Percentiles rank a stretch among this genome's conserved stretches.
Evolutionary conservation across 2,329 filamentous ascomycete species (phyloP).

Genomic region (Arthroderma sp.): DNA sequence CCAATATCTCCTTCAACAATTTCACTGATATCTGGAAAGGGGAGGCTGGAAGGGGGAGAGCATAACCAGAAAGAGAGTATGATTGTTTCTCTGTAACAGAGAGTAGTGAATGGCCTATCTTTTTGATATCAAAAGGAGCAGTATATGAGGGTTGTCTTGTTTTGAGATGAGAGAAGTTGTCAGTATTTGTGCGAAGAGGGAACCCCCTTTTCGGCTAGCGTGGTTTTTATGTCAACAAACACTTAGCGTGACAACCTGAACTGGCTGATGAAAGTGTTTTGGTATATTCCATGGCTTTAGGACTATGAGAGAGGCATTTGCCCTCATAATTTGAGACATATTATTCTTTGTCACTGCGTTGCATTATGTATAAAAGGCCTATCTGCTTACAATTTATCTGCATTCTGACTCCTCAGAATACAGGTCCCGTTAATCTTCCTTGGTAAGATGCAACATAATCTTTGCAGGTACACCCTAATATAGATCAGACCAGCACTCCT

Average conservation of each 20-base stretch:
- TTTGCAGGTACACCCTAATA: not conserved
- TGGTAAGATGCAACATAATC: not conserved
- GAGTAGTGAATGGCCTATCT: not conserved
- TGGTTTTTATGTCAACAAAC: conserved; percentile 2
- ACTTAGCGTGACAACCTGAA: not conserved
- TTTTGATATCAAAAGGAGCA: not conserved
- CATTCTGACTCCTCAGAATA: not conserved
- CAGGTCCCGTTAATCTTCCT: not conserved
- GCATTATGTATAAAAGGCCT: not conserved
- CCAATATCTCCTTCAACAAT: no score
- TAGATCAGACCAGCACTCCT: not conserved
- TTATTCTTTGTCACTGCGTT: not conserved
- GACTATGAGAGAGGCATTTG: no score
- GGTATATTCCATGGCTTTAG: no score
- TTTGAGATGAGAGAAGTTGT: not conserved
- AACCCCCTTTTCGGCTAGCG: conserved; percentile 1
- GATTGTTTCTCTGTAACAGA: no score
- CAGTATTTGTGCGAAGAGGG: conserved; percentile 1
- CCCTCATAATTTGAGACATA: no score
- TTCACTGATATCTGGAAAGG: no score
- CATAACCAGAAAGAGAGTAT: no score
- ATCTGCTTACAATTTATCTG: not conserved
- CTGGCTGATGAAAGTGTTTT: no score
- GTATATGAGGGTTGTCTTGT: not conserved
- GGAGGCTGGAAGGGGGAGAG: no score